Evolutionary conservation across 768 basidiomycete genomes (phyloP), one percentile per base, ranked within the genome.

Genomic region (Termitomyces sp.): DNA sequence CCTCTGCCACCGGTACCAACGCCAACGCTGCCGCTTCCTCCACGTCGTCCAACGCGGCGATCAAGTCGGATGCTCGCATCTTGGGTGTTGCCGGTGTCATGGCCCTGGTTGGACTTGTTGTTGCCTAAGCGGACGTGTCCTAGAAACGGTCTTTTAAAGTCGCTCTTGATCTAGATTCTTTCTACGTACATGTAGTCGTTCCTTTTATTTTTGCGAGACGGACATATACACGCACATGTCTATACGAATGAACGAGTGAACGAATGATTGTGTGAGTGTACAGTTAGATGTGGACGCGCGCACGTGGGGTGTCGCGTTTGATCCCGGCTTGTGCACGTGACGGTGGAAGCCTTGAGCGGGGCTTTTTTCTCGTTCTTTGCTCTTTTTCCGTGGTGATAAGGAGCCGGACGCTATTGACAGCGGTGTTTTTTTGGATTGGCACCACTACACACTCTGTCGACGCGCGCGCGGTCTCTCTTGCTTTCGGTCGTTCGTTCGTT

Each of bases 61-160:
- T 63, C 51, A 67, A 65, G 51, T 64, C 61, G 15, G 63, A 63
- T 13, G 51, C 58, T 51, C 68, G 74, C 10, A 65, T 73, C 0
- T 70, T 77, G 62, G 78, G 81, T 16, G 62, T 83, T 26, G 81
- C 79, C 48, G 77, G 76, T 39, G 33, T 83, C 37, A 69, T 85
- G 66, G 81, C 82, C 22, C 62, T 84, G 45, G 67, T 82, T 55
- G 83, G 83, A 42, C 75, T 78, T 53, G 73, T 73, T 50, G 70
- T 84, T 22, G 72, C 83, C 55, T 82, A 56, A 51, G 47, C n/a
- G n/a, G n/a, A 18, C 37, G 7, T 16, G 37, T 37, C 34, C 34
- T 36, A 36, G 34, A 36, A 36, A 12, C 33, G 3, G 29, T 29
- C 29, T 29, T 15, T 36, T 36, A 13, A 36, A 36, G 34, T 15